Evolutionary conservation across 139 green algal species (phyloP), one percentile per base, ranked within the genome.

Genomic region (Helicosporidium sp.): DNA sequence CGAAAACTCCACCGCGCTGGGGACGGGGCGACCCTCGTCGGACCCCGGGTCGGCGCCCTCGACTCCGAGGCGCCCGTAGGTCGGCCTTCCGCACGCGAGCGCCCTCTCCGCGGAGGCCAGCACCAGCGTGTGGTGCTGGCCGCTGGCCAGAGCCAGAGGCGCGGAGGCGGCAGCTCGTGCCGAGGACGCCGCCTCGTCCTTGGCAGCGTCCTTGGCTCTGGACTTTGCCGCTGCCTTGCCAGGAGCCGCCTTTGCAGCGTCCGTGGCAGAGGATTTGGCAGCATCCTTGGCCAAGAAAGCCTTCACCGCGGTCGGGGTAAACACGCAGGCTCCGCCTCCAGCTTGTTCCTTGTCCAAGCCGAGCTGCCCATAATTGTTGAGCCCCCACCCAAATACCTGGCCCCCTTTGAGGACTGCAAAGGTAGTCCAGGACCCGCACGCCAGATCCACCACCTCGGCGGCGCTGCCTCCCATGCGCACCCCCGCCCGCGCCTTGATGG

Each of bases 301-400:
- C 13, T 54, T 51, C 10, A 83, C 69, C n/a, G 48, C 28, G 6
- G 49, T 50, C 10, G 64, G 64, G 1, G 55, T 31, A 22, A 41
- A 65, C 31, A 61, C 31, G 4, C 31, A 37, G 10, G 31, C 31
- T 37, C 10, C 47, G 56, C 36, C 31, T n/a, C n/a, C n/a, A n/a
- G n/a, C n/a, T n/a, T n/a, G n/a, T n/a, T 13, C 31, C 10, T 37
- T 49, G 46, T 37, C 31, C 31, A 82, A 36, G 7, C 43, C 80
- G 23, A 94, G 69, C 72, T 94, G 83, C 10, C 75, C 76, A 44
- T 75, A 82, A 64, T 93, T 92, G 69, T 94, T 94, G 3, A 93
- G 66, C 16, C 84, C 84, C 60, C 75, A 90, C 1, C 62, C 72
- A 22, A 59, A 72, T 0, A 92, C 62, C 7, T 58, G 36, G 44